Base-by-base conservation (phyloP, 1,284 basidiomycete genomes). In the Vanrija pseudolonga region DNA sequence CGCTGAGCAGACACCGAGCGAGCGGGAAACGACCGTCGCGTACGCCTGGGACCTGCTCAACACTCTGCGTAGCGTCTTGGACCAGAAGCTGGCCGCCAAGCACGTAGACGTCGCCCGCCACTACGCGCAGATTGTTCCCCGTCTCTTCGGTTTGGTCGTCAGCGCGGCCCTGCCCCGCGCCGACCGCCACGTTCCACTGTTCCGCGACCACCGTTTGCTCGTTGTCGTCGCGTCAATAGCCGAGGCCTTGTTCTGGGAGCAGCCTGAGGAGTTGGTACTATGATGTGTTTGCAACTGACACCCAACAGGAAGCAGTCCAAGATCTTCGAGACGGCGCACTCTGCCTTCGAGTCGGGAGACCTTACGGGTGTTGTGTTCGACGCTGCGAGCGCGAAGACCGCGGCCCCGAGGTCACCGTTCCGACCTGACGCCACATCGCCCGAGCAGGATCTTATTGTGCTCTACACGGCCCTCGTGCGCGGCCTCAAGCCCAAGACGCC, bases 31-130 rank as follows among this genome's bases (percentile, higher is more conserved):
- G 14, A 77, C 72, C 18, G 83, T 87, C 1, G 88, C 90, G 11
- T 96, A 93, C 68, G 85, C 84, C 0, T 89, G 90, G 74, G 84
- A 90, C 28, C 80, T 96, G n/a, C 79, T 96, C 26, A 78, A 81
- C 54, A 83, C 87, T 0, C 74, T 96, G 4, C 78, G 80, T 2
- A 81, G 82, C 39, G 84, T 87, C 0, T 73, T 95, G 19, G 67
- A 79, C 9, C 73, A 68, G n/a, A 96, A 96, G 76, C 80, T 85
- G 9, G 79, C 80, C 9, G 77, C 62, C 9, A 71, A 69, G 68
- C 82, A 95, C 68, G 68, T 76, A 1, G 93, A 96, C 65, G 80
- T 95, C 5, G 76, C 82, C 2, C 89, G 88, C 72, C 90, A 90
- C 67, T 80, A 87, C 43, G 87, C 91, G 56, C 79, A 80, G 41